Base-by-base conservation (phyloP, 2,329 filamentous ascomycete species). In the Phialocephala subalpina region DNA sequence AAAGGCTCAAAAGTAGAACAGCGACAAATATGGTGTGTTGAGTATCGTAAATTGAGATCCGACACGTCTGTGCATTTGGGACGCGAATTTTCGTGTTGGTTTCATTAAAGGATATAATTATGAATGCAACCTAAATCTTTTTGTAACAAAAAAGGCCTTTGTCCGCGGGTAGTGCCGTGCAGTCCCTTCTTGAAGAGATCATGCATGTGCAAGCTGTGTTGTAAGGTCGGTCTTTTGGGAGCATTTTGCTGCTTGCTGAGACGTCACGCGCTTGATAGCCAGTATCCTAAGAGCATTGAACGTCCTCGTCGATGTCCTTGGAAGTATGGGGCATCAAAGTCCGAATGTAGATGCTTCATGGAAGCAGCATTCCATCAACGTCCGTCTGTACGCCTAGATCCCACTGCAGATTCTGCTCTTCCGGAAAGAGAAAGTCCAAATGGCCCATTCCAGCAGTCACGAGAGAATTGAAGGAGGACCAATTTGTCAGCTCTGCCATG, bases 401-500 rank as follows among this genome's bases (percentile, higher is more conserved):
- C 69, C 68, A 70, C 22, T 59, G 38, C 3, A 56, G 36, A 56
- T 62, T 45, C 18, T 63, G 49, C 33, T 68, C 61, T n/a, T 53
- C 67, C 38, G 61, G 45, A 33, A 66, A 68, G 6, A 65, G 35
- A 35, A 68, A 71, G 42, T 70, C 67, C 7, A 69, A 56, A 8
- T 67, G 67, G 42, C 67, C 65, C 9, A 66, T 63, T 38, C 69
- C 69, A 25, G 66, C 64, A 4, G 68, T 71, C 7, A 71, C 75
- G 29, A 78, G 62, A 18, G 74, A 77, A 63, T 77, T 73, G 36
- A 74, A 75, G 8, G 74, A 70, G 8, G 72, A 71, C 74, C 72
- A 77, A 27, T 72, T 67, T 4, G 73, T 70, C 27, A 76, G 45
- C 52, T 73, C 65, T 14, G 63, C 63, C 60, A 72, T 68, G 11